phyloP scores from a whole-genome alignment of 148 eudicot genomes.

The Rhododendron mucronatum region DNA sequence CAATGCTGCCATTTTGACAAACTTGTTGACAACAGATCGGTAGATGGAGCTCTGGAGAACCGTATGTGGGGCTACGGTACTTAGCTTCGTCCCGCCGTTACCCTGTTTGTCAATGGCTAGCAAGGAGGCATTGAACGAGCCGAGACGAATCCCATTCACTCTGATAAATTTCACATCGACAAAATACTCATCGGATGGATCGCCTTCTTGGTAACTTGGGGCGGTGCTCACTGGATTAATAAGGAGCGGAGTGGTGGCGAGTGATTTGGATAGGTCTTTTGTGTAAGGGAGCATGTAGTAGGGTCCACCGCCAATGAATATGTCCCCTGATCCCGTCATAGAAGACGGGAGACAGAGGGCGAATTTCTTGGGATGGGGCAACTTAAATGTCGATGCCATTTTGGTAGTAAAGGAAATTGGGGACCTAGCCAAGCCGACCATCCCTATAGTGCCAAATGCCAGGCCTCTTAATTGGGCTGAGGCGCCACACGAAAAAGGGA shows the following conservation, averaged over 20 bases:
- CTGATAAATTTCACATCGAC: constrained; percentile 16
- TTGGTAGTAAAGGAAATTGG: neutral
- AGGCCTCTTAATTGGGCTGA: neutral
- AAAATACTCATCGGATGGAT: neutral
- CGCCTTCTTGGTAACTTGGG: neutral
- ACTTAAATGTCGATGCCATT: neutral
- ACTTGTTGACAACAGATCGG: constrained; percentile 15
- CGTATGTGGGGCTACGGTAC: constrained; percentile 19
- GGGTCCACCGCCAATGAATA: neutral
- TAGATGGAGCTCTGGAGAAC: constrained; percentile 16
- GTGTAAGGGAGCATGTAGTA: neutral
- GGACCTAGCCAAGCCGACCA: neutral
- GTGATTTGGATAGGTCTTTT: neutral
- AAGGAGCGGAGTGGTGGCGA: neutral
- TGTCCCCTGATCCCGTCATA: neutral
- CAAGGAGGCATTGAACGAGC: constrained; percentile 12
- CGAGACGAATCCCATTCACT: constrained; percentile 5
- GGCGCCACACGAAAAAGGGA: neutral
- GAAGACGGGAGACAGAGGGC: neutral
- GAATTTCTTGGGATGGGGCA: neutral
- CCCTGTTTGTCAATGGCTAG: constrained; percentile 21
- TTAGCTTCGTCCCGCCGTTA: constrained; percentile 30
- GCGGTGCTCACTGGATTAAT: neutral
- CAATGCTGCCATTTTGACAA: constrained; percentile 13
- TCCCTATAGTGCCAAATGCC: neutral